phyloP scores from a whole-genome alignment of 768 basidiomycete species.

The Hortiboletus campestris region DNA sequence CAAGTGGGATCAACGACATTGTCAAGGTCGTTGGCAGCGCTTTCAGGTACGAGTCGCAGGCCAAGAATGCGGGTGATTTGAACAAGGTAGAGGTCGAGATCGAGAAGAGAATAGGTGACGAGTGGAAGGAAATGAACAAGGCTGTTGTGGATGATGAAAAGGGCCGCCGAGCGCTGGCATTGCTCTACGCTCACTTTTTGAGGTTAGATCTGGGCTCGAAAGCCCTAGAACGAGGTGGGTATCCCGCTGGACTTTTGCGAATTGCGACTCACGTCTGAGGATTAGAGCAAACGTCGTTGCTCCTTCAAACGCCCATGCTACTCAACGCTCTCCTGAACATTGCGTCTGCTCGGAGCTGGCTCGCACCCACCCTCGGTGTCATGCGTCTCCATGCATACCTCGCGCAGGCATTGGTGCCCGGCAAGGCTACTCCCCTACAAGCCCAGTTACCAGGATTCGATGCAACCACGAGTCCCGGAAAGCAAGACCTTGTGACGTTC shows the following conservation, averaged over 20 bases:
- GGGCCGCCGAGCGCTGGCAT: constrained; percentile 52
- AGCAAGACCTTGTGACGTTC: constrained; percentile 16
- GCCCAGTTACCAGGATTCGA: constrained; percentile 80
- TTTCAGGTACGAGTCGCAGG: constrained; percentile 55
- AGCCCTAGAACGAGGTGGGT: constrained; percentile 62
- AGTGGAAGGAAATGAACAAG: constrained; percentile 53
- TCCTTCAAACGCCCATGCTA: constrained; percentile 70
- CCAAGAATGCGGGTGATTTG: constrained; percentile 38
- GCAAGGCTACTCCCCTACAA: constrained; percentile 43
- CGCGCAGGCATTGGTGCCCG: constrained; percentile 76
- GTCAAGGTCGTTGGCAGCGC: constrained; percentile 67
- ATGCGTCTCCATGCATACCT: constrained; percentile 85
- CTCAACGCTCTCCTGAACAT: constrained; percentile 82
- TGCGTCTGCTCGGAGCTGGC: constrained; percentile 85
- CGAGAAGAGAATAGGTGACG: constrained; percentile 43
- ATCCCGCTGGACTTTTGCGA: constrained; percentile 1
- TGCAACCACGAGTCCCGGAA: constrained; percentile 29
- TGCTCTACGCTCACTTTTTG: constrained; percentile 85
- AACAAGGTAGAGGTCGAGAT: constrained; percentile 53
- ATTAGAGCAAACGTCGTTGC: constrained; percentile 66
- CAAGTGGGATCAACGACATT: constrained; percentile 69
- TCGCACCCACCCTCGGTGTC: constrained; percentile 69
- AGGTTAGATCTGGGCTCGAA: constrained; percentile 54
- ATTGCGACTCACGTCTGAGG: neutral
- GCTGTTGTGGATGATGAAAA: constrained; percentile 39